Percentiles rank a stretch among this genome's conserved stretches.
phyloP scores from a whole-genome alignment of 805 yeast genomes.

The Nakazawaea ishiwadae region DNA sequence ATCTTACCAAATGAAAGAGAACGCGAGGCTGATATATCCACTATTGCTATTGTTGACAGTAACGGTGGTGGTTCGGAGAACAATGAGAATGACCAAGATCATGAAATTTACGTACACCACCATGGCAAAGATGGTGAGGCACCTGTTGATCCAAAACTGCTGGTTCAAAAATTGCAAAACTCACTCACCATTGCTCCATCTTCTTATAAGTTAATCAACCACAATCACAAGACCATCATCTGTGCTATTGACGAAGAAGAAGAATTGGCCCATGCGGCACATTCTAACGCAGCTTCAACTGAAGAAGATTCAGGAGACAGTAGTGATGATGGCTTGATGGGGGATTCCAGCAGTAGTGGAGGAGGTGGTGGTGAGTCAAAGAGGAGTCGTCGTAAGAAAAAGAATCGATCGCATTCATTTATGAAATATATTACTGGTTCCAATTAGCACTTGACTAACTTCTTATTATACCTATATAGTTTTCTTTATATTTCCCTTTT shows the following conservation, averaged over 20 bases:
- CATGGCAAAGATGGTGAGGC: conserved; percentile 6
- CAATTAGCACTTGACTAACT: neutral
- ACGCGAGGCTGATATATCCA: conserved; percentile 11
- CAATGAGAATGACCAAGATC: conserved; percentile 9
- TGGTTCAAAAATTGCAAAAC: neutral
- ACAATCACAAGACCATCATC: conserved; percentile 13
- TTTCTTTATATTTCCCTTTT: neutral
- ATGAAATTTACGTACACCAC: conserved; percentile 11
- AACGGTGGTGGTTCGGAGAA: too few relatives aligned
- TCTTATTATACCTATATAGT: neutral
- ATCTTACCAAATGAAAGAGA: conserved; percentile 11
- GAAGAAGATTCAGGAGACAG: conserved; percentile 5
- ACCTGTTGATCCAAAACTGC: neutral
- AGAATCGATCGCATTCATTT: conserved; percentile 7
- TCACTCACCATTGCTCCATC: conserved; percentile 11
- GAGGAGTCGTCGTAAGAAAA: neutral
- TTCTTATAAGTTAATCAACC: conserved; percentile 12
- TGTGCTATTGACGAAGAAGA: conserved; percentile 13
- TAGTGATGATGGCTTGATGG: conserved; percentile 7
- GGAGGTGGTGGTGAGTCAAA: neutral
- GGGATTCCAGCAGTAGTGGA: neutral
- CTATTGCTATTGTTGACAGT: conserved; percentile 1
- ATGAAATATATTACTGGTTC: conserved; percentile 10
- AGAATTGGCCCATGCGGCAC: conserved; percentile 7
- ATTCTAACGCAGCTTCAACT: neutral